Conservation (phyloP, 129 eudicot genomes). For the Kitagawia praeruptora region DNA sequence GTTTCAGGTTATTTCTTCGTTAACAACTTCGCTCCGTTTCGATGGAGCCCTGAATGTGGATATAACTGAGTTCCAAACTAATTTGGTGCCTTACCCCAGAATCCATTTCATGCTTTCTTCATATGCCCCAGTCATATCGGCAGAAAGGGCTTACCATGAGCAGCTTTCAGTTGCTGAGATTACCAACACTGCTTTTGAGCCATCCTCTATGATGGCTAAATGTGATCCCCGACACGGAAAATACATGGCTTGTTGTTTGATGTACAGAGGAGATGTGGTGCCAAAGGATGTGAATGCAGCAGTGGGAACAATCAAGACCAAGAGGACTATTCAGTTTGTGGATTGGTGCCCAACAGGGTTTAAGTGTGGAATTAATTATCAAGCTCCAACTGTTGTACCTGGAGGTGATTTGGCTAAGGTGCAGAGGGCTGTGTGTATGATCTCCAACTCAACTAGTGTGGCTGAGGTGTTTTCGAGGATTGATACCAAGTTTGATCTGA, state of each 20-base stretch:
- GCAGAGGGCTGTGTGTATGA: not conserved
- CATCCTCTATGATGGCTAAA: conserved; percentile 14
- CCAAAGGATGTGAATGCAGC: conserved; percentile 12
- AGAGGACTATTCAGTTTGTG: conserved; percentile 7
- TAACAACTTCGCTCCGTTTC: conserved; percentile 64
- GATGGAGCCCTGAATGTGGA: conserved; percentile 76
- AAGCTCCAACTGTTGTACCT: not conserved
- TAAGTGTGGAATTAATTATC: not conserved
- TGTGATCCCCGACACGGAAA: conserved; percentile 1
- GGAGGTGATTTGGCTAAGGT: conserved; percentile 4
- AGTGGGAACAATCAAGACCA: conserved; percentile 7
- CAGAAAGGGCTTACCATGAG: conserved; percentile 3
- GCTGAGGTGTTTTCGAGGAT: conserved; percentile 6
- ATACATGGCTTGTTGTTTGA: conserved; percentile 10
- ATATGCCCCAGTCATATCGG: conserved; percentile 4
- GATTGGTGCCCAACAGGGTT: conserved; percentile 5
- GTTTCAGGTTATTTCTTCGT: conserved; percentile 36
- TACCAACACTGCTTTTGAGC: conserved; percentile 3
- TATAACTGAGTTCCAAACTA: conserved; percentile 18
- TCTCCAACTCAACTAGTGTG: conserved; percentile 2
- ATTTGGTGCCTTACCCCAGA: conserved; percentile 41
- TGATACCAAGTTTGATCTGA: conserved; percentile 2
- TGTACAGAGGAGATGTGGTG: conserved; percentile 8
- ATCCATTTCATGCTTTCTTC: conserved; percentile 9
- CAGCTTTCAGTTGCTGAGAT: not conserved